A percentile compares a stretch with the other conserved stretches of the same genome.
phyloP scores from a whole-genome alignment of 2,329 filamentous ascomycete genomes.

The Ambrosiella beaveri region DNA sequence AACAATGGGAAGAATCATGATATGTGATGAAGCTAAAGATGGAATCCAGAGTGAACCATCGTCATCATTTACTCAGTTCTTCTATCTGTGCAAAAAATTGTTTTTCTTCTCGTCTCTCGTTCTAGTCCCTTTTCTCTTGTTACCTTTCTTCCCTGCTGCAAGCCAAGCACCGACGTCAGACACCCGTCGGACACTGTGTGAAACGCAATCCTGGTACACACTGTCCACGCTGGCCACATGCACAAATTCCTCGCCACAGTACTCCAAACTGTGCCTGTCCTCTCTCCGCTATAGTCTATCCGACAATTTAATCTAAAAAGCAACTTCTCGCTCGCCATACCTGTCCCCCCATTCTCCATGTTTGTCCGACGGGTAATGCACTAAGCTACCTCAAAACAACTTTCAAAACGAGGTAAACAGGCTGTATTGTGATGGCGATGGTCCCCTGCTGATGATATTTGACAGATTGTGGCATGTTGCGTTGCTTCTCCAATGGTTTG shows the following conservation, averaged over 20 bases:
- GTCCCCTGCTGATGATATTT: no score
- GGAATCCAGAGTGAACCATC: not conserved
- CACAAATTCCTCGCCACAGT: not conserved
- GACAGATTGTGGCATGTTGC: no score
- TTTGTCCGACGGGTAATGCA: no score
- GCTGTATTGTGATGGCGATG: no score
- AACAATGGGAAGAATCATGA: not conserved
- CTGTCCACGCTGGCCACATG: not conserved
- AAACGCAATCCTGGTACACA: not conserved
- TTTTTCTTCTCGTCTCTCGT: not conserved
- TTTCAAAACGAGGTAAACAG: no score
- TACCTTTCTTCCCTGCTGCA: not conserved
- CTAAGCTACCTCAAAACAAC: no score
- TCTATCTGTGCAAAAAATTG: not conserved
- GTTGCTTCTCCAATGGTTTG: no score
- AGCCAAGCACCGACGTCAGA: not conserved
- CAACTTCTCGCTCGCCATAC: no score
- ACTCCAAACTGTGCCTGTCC: not conserved
- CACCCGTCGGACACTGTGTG: not conserved
- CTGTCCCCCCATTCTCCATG: no score
- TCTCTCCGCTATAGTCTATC: not conserved
- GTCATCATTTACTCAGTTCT: not conserved
- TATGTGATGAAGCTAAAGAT: no score
- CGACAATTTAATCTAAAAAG: no score
- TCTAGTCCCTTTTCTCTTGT: not conserved